phyloP scores from a whole-genome alignment of 306 rosid genomes.

The Quercus parvula region DNA sequence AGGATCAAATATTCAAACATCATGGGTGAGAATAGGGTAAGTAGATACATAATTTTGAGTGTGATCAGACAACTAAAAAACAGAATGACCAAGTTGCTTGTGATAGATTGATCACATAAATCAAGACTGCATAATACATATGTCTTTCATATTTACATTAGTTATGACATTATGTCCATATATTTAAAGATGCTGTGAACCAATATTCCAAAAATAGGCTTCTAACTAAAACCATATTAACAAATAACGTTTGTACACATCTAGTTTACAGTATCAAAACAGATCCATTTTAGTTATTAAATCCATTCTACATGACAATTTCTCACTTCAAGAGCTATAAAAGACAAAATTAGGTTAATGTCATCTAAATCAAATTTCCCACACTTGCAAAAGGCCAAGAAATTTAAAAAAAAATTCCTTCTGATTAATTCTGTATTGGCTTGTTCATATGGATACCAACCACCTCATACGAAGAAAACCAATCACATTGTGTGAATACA shows the following conservation, averaged over 20 bases:
- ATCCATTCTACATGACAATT: background rate
- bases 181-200: background rate
- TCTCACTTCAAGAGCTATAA: background rate
- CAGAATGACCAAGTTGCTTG: too few relatives aligned
- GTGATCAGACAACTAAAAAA: too few relatives aligned
- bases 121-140: background rate
- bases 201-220: background rate
- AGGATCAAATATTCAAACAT: too few relatives aligned
- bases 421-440: background rate
- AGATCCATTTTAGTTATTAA: background rate
- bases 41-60: too few relatives aligned
- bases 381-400: background rate
- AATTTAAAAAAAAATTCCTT: background rate
- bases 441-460: background rate
- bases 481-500: background rate
- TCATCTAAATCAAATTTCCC: background rate
- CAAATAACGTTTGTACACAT: background rate
- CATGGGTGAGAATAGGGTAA: too few relatives aligned
- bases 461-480: background rate
- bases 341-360: background rate
- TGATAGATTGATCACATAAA: background rate
- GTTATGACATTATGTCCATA: background rate
- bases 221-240: background rate
- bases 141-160: background rate
- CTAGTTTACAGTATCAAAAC: background rate